Percentiles rank a stretch among this genome's conserved stretches.
Evolutionary conservation across 441 rosid species (phyloP).

Genomic region (Adansonia madagascariensis): DNA sequence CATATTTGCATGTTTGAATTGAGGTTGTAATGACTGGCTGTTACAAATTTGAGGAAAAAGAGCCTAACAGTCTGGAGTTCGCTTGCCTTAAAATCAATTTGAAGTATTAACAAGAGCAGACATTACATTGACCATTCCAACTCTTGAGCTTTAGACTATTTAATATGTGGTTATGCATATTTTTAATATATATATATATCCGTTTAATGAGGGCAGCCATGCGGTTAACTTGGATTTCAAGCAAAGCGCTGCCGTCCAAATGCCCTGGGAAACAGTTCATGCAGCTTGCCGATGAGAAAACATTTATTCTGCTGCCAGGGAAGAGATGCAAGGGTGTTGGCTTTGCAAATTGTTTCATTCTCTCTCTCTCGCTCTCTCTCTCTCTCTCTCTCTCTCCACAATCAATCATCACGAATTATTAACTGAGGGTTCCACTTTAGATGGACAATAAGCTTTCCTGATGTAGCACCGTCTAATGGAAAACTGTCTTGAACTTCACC

Average conservation of each 20-base stretch:
- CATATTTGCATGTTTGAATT: no score
- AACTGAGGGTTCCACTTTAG: slow-evolving; percentile 83
- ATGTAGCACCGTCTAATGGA: slow-evolving; percentile 61
- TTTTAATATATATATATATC: no score
- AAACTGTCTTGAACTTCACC: slow-evolving; percentile 73
- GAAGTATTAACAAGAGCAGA: no score
- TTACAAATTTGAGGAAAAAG: no score
- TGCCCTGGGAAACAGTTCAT: background rate
- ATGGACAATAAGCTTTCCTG: slow-evolving; percentile 67
- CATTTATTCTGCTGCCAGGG: no score
- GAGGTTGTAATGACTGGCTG: no score
- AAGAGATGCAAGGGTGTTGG: background rate
- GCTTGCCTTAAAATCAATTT: no score
- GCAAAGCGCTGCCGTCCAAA: background rate
- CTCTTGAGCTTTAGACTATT: no score
- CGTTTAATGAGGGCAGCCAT: background rate
- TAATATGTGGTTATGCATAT: no score
- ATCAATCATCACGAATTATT: slow-evolving; percentile 54
- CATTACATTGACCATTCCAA: no score
- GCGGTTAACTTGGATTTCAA: background rate
- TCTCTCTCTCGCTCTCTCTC: background rate
- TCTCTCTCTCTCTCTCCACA: no score
- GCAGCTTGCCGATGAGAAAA: background rate
- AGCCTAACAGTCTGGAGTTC: no score
- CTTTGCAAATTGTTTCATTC: background rate